Evolutionary conservation across 1,284 basidiomycete genomes (phyloP), one percentile per base, ranked within the genome.

Genomic region (Exobasidium cylindrosporum): DNA sequence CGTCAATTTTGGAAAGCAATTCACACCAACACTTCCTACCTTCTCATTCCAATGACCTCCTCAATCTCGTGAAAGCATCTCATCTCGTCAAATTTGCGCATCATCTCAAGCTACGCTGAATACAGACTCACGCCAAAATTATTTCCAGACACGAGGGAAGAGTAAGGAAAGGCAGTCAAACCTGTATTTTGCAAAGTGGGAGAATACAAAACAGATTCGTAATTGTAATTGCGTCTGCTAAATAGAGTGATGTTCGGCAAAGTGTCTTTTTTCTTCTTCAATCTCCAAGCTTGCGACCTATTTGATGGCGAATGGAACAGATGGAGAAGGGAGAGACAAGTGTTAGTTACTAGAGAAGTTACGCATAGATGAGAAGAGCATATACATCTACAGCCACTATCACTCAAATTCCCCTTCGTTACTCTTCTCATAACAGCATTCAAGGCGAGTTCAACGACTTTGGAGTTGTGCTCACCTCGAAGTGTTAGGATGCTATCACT

Each of bases 261-360:
- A 50, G 26, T 50, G 26, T 4, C 26, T 50, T 50, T 28, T 50
- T 24, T 50, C 47, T 50, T 50, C 47, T 50, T 50, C 47, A 23
- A 28, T 28, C 13, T 50, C 47, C 47, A 24, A 4, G 5, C 21
- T 50, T 21, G 47, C n/a, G 13, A 28, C 47, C 47, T 50, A 21
- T 21, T 10, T 43, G 43, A 17, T 17, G 23, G 23, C 3, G 43
- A 45, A 4, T n/a, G n/a, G 35, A 43, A 21, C 13, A n/a, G 46
- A n/a, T 10, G 46, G 47, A 26, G 26, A 50, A 50, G n/a, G 4
- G 4, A 4, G 26, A 45, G 3, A 23, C 43, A 14, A 45, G 17
- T 11, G 17, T 45, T 11, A 45, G 4, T 17, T 2, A 45, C 43
- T 4, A 45, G 23, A 45, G 10, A 45, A 10, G 35, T 17, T 14